These are phyloP conservation scores for Emergomyces orientalis DNA, from an alignment of 2,329 filamentous ascomycete species.

Conservation along the genomic window DNA sequence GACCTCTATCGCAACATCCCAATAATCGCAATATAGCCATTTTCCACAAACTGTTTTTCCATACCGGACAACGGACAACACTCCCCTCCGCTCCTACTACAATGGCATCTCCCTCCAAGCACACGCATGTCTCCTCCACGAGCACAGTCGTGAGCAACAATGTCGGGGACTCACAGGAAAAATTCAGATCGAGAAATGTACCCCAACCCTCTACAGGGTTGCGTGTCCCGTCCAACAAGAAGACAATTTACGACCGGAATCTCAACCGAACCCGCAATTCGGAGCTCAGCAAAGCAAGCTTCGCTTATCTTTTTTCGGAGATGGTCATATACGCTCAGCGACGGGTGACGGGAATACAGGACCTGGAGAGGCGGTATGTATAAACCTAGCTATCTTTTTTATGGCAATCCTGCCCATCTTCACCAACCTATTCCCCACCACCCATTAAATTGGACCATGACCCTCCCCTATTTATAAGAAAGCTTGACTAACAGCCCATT, in stretches of 20 bases:
- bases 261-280: constrained; percentile 80
- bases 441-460: neutral
- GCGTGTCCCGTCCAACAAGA: constrained; percentile 82
- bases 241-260: constrained; percentile 95
- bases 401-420: neutral
- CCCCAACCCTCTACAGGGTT: constrained; percentile 48
- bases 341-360: constrained; percentile 82
- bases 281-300: constrained; percentile 85
- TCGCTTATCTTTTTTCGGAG: constrained; percentile 91
- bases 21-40: neutral
- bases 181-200: constrained; percentile 17
- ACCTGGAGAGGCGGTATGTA: constrained; percentile 74
- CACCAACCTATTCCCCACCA: neutral
- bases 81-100: neutral
- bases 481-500: neutral
- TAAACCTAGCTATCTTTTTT: neutral
- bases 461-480: neutral
- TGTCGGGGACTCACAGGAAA: constrained; percentile 10
- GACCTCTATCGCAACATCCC: neutral
- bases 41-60: neutral
- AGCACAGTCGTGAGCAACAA: constrained; percentile 10
- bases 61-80: neutral
- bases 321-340: constrained; percentile 94
- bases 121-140: constrained; percentile 14
- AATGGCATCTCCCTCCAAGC: constrained; percentile 12